Conservation (phyloP, 202 grass and related monocot genomes). For the Elaeis oleifera region DNA sequence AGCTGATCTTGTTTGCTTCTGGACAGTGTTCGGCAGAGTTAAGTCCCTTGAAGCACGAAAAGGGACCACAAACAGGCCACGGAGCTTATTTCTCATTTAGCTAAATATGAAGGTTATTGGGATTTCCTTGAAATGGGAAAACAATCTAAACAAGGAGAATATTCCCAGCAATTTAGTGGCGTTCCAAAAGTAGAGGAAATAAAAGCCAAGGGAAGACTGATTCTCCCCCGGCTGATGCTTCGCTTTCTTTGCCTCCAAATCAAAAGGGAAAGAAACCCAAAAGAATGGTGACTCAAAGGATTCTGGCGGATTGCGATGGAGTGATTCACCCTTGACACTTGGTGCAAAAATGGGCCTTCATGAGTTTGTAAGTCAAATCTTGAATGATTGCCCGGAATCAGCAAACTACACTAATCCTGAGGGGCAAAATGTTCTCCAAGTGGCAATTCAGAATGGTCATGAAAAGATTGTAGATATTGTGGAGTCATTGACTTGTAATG, state of each 20-base stretch:
- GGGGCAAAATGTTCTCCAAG: constrained; percentile 18
- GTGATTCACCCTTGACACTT: constrained; percentile 19
- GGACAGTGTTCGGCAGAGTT: constrained; percentile 17
- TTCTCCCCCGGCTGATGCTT: too few relatives aligned
- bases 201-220: too few relatives aligned
- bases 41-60: not conserved
- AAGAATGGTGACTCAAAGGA: too few relatives aligned
- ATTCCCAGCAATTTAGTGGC: too few relatives aligned
- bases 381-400: constrained; percentile 8
- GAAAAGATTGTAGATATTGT: constrained; percentile 17
- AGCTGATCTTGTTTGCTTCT: not conserved
- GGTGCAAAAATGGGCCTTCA: constrained; percentile 26
- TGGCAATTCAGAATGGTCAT: constrained; percentile 19
- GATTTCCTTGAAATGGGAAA: too few relatives aligned
- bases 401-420: constrained; percentile 2
- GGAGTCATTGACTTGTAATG: not conserved
- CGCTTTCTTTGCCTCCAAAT: too few relatives aligned
- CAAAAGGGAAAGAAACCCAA: not conserved
- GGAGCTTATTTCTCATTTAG: constrained; percentile 8
- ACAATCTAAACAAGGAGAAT: too few relatives aligned
- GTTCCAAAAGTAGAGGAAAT: too few relatives aligned
- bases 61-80: constrained; percentile 9
- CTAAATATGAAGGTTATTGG: too few relatives aligned
- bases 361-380: constrained; percentile 19
- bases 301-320: not conserved